Conservation (phyloP, 2,329 filamentous ascomycete genomes). For the Neonectria faginata region DNA sequence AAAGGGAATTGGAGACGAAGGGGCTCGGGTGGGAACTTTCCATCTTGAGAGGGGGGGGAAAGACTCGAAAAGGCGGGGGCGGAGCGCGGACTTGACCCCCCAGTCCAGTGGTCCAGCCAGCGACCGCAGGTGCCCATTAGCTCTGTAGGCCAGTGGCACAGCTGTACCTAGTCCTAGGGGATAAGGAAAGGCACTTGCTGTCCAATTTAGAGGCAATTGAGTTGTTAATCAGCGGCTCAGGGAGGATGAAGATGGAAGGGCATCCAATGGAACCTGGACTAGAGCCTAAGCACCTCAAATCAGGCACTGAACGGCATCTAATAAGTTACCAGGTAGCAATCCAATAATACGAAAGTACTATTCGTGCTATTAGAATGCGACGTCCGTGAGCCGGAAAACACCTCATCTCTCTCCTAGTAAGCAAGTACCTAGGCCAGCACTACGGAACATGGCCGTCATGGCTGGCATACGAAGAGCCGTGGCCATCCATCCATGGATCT, state of each 20-base stretch:
- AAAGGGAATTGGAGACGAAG: constrained; percentile 43
- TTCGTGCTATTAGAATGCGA: background rate
- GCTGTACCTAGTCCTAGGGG: background rate
- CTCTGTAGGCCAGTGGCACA: constrained; percentile 20
- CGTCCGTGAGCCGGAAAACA: background rate
- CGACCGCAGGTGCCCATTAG: constrained; percentile 14
- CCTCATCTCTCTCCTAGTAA: background rate
- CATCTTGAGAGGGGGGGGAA: constrained; percentile 18
- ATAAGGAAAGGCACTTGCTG: background rate
- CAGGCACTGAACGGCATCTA: too few species aligned
- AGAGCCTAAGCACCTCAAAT: too few species aligned
- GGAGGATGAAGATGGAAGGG: background rate
- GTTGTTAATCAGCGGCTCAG: background rate
- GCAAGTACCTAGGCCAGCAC: background rate
- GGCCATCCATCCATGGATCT: background rate
- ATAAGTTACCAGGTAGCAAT: too few species aligned
- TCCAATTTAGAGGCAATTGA: background rate
- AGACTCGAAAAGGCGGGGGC: constrained; percentile 44
- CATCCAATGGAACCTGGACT: too few species aligned
- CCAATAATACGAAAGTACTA: too few species aligned
- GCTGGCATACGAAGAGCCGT: constrained; percentile 1
- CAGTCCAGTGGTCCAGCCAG: constrained; percentile 8
- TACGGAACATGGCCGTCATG: constrained; percentile 16
- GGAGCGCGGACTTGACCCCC: constrained; percentile 33
- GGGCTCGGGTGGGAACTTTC: constrained; percentile 36